Evolutionary conservation across 2,329 filamentous ascomycete genomes (phyloP).

Genomic region (Cordyceps fumosorosea): DNA sequence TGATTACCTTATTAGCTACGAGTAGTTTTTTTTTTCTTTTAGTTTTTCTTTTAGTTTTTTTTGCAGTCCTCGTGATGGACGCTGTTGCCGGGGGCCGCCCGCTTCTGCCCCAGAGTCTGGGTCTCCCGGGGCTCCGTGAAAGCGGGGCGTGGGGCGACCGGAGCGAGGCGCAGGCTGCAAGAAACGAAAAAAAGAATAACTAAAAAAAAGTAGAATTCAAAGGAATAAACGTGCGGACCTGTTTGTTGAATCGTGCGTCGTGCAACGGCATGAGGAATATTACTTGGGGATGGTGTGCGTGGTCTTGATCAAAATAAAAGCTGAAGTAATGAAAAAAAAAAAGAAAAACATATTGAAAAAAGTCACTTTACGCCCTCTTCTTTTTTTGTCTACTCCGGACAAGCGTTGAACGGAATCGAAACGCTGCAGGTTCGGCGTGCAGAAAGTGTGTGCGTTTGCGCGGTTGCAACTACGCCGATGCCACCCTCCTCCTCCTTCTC

Average conservation of each 20-base stretch:
- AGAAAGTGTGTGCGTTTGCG: neutral
- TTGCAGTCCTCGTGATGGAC: constrained; percentile 23
- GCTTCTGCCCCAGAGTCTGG: neutral
- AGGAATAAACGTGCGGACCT: neutral
- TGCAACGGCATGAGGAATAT: neutral
- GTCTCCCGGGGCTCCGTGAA: constrained; percentile 7
- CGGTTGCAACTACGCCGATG: neutral
- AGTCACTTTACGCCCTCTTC: too few species aligned
- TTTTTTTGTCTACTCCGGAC: neutral
- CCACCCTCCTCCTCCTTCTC: neutral
- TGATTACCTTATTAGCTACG: too few species aligned
- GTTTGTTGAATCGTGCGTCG: constrained; percentile 8
- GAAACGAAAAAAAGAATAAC: neutral
- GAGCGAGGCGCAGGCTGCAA: neutral
- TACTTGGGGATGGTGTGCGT: neutral
- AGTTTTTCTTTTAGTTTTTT: constrained; percentile 10
- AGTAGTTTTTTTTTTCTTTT: neutral
- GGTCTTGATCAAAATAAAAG: neutral
- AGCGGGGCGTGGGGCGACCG: constrained; percentile 4
- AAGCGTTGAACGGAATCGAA: neutral
- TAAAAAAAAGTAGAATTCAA: neutral
- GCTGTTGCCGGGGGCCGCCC: constrained; percentile 16
- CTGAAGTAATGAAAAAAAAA: neutral
- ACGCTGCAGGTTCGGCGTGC: neutral
- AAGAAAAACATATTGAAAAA: too few species aligned